phyloP scores from a whole-genome alignment of 164 flowering plant species.

The Pachysandra terminalis region DNA sequence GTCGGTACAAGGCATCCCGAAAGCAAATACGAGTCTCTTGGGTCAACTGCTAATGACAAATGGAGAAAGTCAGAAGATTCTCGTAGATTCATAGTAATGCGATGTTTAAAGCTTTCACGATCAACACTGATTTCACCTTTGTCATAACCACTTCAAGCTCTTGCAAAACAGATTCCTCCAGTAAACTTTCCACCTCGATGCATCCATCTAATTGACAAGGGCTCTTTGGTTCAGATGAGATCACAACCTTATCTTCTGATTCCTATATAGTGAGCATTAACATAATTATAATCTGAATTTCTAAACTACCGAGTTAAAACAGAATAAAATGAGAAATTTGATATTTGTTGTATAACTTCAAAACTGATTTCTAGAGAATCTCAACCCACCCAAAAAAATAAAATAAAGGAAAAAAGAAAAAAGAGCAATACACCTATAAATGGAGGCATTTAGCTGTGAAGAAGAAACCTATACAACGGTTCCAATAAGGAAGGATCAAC shows the following conservation, averaged over 20 bases:
- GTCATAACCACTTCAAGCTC: constrained; percentile 40
- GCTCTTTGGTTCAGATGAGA: constrained; percentile 13
- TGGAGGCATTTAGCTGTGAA: too few relatives aligned
- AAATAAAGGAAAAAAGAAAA: too few relatives aligned
- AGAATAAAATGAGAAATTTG: too few relatives aligned
- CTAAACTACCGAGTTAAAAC: not conserved
- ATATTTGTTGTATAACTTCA: too few relatives aligned
- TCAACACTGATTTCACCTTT: constrained; percentile 29
- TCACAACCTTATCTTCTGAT: constrained; percentile 9
- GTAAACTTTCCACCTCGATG: constrained; percentile 22
- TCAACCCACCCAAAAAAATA: too few relatives aligned
- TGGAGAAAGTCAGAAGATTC: constrained; percentile 3
- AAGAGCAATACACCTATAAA: too few relatives aligned
- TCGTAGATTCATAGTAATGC: not conserved
- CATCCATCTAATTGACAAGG: constrained; percentile 3
- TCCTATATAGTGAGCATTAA: constrained; percentile 19
- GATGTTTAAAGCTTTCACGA: not conserved
- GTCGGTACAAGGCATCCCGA: constrained; percentile 67
- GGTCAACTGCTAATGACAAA: constrained; percentile 32
- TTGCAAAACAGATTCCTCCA: constrained; percentile 38
- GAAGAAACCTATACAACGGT: too few relatives aligned
- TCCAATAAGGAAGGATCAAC: too few relatives aligned
- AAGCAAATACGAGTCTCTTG: constrained; percentile 47
- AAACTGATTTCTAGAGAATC: too few relatives aligned
- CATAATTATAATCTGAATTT: not conserved